phyloP scores from a whole-genome alignment of 305 asterid genomes.

The Euphrasia arctica region DNA sequence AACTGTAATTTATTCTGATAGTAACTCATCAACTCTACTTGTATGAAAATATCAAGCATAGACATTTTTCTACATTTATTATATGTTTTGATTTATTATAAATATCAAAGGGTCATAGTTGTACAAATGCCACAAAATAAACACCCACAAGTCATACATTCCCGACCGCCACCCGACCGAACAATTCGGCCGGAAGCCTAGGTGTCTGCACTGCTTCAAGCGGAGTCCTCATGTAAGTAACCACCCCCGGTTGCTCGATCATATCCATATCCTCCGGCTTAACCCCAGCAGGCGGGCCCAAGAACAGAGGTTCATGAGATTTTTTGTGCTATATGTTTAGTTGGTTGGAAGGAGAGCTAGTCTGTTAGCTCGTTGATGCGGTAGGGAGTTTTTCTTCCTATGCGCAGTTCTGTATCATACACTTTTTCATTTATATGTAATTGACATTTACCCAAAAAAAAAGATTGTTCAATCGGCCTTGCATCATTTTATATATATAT shows the following conservation, averaged over 20 bases:
- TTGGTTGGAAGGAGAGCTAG: too few relatives aligned
- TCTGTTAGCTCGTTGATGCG: too few relatives aligned
- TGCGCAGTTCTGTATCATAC: too few relatives aligned
- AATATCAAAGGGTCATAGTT: not conserved
- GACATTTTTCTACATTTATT: too few relatives aligned
- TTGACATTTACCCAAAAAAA: too few relatives aligned
- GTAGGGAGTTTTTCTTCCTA: too few relatives aligned
- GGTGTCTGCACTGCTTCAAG: constrained; percentile 48
- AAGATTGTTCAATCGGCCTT: too few relatives aligned
- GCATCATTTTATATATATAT: too few relatives aligned
- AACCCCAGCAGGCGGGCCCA: constrained; percentile 40
- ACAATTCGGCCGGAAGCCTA: constrained; percentile 45
- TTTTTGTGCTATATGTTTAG: too few relatives aligned
- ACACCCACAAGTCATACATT: constrained; percentile 29
- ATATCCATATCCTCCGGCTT: constrained; percentile 54
- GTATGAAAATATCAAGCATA: too few relatives aligned
- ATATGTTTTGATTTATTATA: not conserved
- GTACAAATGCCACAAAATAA: not conserved
- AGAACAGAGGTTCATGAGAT: constrained; percentile 21
- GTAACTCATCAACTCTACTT: not conserved
- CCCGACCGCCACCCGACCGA: constrained; percentile 49
- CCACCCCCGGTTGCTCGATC: constrained; percentile 67
- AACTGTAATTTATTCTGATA: constrained; percentile 48
- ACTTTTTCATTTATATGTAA: too few relatives aligned
- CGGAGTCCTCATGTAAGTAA: constrained; percentile 61